A percentile compares a stretch with the other conserved stretches of the same genome.
These are phyloP conservation scores for Tuber microsphaerosporum DNA, from an alignment of 495 filamentous ascomycete genomes.

Conservation along the genomic window DNA sequence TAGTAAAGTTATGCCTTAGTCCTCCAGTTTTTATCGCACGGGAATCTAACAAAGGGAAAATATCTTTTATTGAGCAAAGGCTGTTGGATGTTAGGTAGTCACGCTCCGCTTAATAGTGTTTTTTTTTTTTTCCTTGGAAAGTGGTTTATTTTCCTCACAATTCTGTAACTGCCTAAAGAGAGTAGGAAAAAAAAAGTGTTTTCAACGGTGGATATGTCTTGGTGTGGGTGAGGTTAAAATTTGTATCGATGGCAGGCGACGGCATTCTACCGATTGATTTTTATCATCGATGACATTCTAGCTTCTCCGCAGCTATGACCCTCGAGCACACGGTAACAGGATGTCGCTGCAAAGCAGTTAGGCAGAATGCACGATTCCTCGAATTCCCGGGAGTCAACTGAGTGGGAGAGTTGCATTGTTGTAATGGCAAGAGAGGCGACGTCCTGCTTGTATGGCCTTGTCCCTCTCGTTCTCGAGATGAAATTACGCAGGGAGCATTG, in stretches of 20 bases:
- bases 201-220: background rate
- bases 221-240: background rate
- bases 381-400: background rate
- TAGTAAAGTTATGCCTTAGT: background rate
- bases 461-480: no score
- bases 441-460: no score
- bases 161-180: background rate
- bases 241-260: background rate
- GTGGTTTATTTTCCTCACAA: background rate
- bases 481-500: background rate
- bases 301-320: background rate
- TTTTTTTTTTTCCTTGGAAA: background rate
- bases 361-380: background rate
- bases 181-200: no score
- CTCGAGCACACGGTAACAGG: background rate
- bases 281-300: background rate
- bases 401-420: background rate
- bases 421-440: background rate
- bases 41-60: background rate
- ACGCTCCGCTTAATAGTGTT: background rate
- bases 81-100: no score
- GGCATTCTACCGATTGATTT: background rate
- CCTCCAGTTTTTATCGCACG: background rate
- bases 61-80: background rate
- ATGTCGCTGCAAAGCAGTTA: background rate